Conservation (phyloP, 306 rosid genomes). For the Quercus engelmannii region DNA sequence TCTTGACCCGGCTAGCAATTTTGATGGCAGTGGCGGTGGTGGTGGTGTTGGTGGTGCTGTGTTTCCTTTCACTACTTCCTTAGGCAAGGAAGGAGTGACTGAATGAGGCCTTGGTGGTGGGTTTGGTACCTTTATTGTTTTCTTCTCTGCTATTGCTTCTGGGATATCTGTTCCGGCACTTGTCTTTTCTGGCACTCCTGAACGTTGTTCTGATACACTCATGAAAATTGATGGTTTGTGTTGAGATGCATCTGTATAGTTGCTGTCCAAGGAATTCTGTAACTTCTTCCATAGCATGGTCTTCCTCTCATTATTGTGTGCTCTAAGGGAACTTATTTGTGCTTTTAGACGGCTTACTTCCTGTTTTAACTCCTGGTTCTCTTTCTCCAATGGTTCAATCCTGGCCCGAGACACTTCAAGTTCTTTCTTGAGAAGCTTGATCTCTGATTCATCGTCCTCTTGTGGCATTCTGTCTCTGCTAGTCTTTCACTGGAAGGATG, state of each 20-base stretch:
- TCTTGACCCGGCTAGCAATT: slow-evolving; percentile 44
- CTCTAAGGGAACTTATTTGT: slow-evolving; percentile 62
- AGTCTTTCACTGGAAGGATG: slow-evolving; percentile 17
- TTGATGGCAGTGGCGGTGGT: slow-evolving; percentile 80
- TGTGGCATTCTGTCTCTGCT: slow-evolving; percentile 38
- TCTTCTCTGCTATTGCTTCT: slow-evolving; percentile 45
- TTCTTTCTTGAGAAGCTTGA: slow-evolving; percentile 41
- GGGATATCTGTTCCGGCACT: slow-evolving; percentile 31
- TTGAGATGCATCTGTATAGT: slow-evolving; percentile 35
- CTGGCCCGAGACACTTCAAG: slow-evolving; percentile 51
- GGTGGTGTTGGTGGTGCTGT: slow-evolving; percentile 51
- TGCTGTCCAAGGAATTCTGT: slow-evolving; percentile 57
- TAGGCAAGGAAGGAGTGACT: slow-evolving; percentile 23
- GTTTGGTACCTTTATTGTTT: slow-evolving; percentile 28
- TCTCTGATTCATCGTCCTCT: slow-evolving; percentile 48
- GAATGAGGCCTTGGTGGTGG: slow-evolving; percentile 56
- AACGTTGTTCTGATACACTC: slow-evolving; percentile 25
- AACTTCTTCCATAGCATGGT: slow-evolving; percentile 83
- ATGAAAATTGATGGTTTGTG: slow-evolving; percentile 36
- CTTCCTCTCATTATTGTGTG: slow-evolving; percentile 71
- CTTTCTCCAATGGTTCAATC: slow-evolving; percentile 55
- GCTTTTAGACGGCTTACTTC: slow-evolving; percentile 62
- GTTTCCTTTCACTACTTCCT: slow-evolving; percentile 36
- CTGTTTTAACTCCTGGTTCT: slow-evolving; percentile 68
- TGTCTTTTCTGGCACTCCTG: slow-evolving; percentile 24